Conservation (phyloP, 2,329 filamentous ascomycete species). For the Aspergillus transmontanensis region DNA sequence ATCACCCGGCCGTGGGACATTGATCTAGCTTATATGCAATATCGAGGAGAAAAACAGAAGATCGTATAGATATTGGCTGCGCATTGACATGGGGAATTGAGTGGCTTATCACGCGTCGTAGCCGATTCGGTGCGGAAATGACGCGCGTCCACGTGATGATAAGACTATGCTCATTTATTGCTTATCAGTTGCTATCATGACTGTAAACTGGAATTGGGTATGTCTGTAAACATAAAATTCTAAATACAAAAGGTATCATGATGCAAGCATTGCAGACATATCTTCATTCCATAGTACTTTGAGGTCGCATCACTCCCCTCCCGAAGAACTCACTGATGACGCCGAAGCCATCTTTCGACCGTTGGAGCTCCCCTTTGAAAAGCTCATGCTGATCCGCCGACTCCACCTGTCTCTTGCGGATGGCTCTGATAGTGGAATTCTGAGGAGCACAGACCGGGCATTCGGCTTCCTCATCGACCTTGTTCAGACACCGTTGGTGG, state of each 20-base stretch:
- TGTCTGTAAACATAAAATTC: constrained; percentile 4
- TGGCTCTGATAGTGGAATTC: constrained; percentile 86
- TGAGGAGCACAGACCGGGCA: constrained; percentile 83
- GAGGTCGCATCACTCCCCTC: constrained; percentile 76
- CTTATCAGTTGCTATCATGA: not conserved
- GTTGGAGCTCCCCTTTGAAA: constrained; percentile 77
- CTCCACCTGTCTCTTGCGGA: constrained; percentile 83
- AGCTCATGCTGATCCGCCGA: constrained; percentile 84
- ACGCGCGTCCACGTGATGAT: constrained; percentile 37
- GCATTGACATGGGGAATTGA: not conserved
- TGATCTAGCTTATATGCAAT: not conserved
- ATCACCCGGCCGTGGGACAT: constrained; percentile 45
- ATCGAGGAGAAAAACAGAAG: not conserved
- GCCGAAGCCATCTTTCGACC: constrained; percentile 81
- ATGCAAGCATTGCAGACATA: not conserved
- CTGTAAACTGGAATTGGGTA: not conserved
- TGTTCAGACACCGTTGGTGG: constrained; percentile 85
- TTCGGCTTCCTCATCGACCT: constrained; percentile 67
- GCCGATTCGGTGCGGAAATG: constrained; percentile 6
- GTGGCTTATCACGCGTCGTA: not conserved
- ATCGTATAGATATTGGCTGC: not conserved
- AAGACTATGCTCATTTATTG: constrained; percentile 13
- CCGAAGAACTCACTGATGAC: constrained; percentile 95
- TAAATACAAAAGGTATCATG: constrained; percentile 14
- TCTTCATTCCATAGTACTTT: constrained; percentile 37